A percentile compares a stretch with the other conserved stretches of the same genome.
Evolutionary conservation across 352 stramenopile genomes (phyloP).

Genomic region (Blastocystis sp.): DNA sequence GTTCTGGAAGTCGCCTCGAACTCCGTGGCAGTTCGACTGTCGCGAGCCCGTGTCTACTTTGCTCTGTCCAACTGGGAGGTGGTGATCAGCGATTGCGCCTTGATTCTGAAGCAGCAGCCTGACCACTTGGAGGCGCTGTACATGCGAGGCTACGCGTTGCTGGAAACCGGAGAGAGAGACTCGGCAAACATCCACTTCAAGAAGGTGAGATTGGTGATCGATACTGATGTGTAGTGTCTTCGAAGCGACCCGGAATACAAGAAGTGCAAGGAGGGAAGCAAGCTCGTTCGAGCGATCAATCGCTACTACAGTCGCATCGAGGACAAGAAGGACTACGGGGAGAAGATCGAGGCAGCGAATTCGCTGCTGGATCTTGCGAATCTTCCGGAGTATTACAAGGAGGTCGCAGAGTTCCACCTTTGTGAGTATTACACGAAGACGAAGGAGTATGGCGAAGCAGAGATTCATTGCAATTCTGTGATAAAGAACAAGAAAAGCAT

Average conservation of each 20-base stretch:
- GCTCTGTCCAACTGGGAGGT: not conserved
- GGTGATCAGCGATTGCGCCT: not conserved
- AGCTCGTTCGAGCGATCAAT: slow-evolving; percentile 5
- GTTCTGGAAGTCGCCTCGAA: not conserved
- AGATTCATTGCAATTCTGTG: not conserved
- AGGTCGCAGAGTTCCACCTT: not conserved
- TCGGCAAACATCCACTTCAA: slow-evolving; percentile 47
- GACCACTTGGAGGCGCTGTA: not conserved
- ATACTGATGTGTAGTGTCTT: not conserved
- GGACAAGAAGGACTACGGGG: not conserved
- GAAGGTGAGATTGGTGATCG: not conserved
- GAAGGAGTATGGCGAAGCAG: not conserved
- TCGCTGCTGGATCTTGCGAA: not conserved
- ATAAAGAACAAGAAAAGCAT: not conserved
- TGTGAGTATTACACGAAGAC: not conserved
- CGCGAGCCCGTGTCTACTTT: not conserved
- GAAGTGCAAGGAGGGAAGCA: slow-evolving; percentile 37
- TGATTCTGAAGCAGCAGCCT: not conserved
- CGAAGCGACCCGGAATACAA: slow-evolving; percentile 22
- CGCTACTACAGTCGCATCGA: slow-evolving; percentile 1
- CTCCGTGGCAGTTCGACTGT: not conserved
- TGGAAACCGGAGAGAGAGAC: not conserved
- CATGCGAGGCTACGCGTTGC: slow-evolving; percentile 20
- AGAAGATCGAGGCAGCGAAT: not conserved
- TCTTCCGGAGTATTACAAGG: not conserved